Base-by-base conservation (phyloP, 306 rosid genomes). In the Quillaja saponaria region DNA sequence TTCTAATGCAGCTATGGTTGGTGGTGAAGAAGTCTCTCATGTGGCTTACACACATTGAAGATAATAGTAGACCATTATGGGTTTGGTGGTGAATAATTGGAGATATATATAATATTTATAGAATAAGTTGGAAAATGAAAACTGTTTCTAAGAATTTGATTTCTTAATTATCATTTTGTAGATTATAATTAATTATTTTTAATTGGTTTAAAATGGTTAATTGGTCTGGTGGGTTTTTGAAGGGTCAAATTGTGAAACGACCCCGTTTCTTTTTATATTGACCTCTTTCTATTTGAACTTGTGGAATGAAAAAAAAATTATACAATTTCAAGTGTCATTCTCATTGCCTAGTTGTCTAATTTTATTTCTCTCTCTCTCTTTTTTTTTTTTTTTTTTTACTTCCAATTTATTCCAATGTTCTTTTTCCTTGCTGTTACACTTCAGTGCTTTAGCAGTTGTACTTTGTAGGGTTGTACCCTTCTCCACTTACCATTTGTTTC, bases 11-110 rank as follows among this genome's bases (percentile, higher is more conserved):
- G 44, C 72, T 20, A 67, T 63, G 72, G 53, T 53, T 66, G 70
- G 77, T 42, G 80, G 72, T 45, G 86, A 85, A 42, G 87, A 88
- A 39, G 13, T 86, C 49, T 84, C 96, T 61, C 87, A 78, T 67
- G 40, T 82, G 61, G 67, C 97, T 49, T 84, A 84, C 75, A 84
- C 31, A 25, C 2, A 25, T 25, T 25, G 31, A 25, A n/a, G n/a
- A n/a, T 66, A 45, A 48, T 66, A 45, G 59, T 44, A 75, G 45
- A 48, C 55, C 60, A 54, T 78, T n/a, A n/a, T n/a, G n/a, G n/a
- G n/a, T n/a, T 77, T 80, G 83, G 85, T 39, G 85, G 82, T 82
- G 75, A 76, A 81, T 80, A 87, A 87, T 80, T 71, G 77, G 68
- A 73, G 45, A 46, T 35, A 63, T 69, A 49, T 31, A 59, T 46